phyloP scores from a whole-genome alignment of 768 basidiomycete species.

The Cubamyces lactineus region DNA sequence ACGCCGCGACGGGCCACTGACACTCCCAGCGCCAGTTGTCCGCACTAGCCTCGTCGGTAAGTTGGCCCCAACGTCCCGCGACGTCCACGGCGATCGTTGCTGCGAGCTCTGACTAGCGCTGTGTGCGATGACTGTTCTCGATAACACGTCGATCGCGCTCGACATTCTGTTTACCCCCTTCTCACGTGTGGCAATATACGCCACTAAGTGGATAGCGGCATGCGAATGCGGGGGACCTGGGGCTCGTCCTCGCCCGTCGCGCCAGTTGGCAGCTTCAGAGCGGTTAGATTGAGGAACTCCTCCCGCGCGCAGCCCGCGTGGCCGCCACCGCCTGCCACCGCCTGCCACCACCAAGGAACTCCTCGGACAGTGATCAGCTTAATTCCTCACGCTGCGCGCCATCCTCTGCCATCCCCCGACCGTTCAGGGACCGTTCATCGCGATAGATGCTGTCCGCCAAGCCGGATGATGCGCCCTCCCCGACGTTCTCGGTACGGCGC shows the following conservation, averaged over 20 bases:
- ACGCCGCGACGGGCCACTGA: background rate
- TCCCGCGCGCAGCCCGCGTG: slow-evolving; percentile 7
- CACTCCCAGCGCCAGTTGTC: background rate
- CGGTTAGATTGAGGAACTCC: slow-evolving; percentile 19
- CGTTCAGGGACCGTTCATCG: slow-evolving; percentile 6
- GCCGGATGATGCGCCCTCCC: background rate
- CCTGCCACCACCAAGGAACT: background rate
- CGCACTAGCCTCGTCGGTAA: background rate
- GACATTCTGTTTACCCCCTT: slow-evolving; percentile 11
- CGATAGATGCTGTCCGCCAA: background rate
- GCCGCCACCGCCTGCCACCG: slow-evolving; percentile 14
- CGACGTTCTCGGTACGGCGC: background rate
- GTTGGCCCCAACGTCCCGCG: background rate
- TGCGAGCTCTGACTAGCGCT: background rate
- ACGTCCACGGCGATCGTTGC: slow-evolving; percentile 4
- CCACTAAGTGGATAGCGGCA: slow-evolving; percentile 10
- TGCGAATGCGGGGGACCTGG: slow-evolving; percentile 6
- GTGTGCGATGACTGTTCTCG: background rate
- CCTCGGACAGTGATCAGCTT: slow-evolving; percentile 2
- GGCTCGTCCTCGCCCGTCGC: background rate
- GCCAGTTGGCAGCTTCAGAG: background rate
- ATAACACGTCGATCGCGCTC: slow-evolving; percentile 12
- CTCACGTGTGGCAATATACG: slow-evolving; percentile 21
- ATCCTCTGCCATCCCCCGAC: background rate
- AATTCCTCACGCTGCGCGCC: slow-evolving; percentile 3